Evolutionary conservation across 345 rosid species (phyloP).

Genomic region (Orychophragmus violaceus): DNA sequence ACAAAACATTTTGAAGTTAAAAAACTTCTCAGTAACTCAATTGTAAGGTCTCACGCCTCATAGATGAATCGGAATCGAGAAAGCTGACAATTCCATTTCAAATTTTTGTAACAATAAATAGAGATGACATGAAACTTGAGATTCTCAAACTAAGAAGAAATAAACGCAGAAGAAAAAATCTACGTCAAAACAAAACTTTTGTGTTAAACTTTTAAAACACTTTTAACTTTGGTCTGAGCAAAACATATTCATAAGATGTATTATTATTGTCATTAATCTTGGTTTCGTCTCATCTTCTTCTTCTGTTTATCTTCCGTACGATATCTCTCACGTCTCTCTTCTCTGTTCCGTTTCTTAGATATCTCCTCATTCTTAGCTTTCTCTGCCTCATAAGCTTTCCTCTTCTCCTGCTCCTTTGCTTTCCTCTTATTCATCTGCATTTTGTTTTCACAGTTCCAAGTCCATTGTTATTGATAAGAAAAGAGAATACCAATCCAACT

Average conservation of each 20-base stretch:
- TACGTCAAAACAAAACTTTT: conserved; percentile 5
- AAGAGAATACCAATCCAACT: neutral
- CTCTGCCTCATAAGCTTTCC: conserved; percentile 42
- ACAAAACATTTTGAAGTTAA: no score
- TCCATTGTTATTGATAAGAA: neutral
- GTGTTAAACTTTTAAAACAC: neutral
- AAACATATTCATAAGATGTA: neutral
- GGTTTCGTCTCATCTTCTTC: conserved; percentile 39
- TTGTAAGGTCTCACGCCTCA: no score
- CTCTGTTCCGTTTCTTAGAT: conserved; percentile 67
- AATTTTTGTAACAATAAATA: neutral
- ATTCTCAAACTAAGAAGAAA: no score
- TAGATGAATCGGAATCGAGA: no score
- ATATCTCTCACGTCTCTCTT: conserved; percentile 69
- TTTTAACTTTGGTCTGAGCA: neutral
- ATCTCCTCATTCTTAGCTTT: conserved; percentile 65
- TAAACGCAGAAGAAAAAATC: neutral
- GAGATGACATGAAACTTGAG: neutral
- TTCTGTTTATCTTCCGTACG: conserved; percentile 55
- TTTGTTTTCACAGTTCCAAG: neutral
- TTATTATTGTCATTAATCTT: neutral
- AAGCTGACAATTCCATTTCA: no score
- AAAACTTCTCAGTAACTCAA: no score
- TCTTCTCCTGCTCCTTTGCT: conserved; percentile 54
- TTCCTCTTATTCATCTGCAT: conserved; percentile 62